Evolutionary conservation across 768 basidiomycete genomes (phyloP).

Genomic region (Podaxis sp.): DNA sequence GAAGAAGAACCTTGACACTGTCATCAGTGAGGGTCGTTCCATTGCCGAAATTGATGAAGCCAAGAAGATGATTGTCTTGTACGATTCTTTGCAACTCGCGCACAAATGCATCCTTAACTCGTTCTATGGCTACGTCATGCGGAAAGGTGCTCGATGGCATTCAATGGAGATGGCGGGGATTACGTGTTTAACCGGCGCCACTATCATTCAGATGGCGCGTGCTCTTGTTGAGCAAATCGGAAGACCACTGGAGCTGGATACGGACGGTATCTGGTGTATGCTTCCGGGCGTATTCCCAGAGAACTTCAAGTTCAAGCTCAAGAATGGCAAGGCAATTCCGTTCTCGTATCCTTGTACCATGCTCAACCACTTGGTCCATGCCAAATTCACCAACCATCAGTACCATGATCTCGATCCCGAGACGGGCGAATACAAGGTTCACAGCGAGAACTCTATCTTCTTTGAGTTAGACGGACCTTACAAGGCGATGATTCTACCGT

Average conservation of each 20-base stretch:
- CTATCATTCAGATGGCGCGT: constrained; percentile 98
- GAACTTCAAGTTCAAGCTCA: constrained; percentile 93
- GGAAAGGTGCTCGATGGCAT: constrained; percentile 98
- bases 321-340: constrained; percentile 80
- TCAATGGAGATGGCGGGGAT: constrained; percentile 99
- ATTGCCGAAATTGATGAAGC: constrained; percentile 93
- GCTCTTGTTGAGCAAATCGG: constrained; percentile 97
- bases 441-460: constrained; percentile 98
- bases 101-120: constrained; percentile 99
- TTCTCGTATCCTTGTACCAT: constrained; percentile 99
- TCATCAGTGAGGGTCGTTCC: constrained; percentile 63
- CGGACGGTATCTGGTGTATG: constrained; percentile 99
- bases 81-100: constrained; percentile 97
- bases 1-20: constrained; percentile 95
- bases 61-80: constrained; percentile 98
- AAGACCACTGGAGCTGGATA: constrained; percentile 94
- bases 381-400: constrained; percentile 94
- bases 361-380: constrained; percentile 97
- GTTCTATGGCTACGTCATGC: constrained; percentile 99
- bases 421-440: constrained; percentile 81
- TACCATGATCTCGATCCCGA: constrained; percentile 91
- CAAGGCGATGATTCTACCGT: constrained; percentile 98
- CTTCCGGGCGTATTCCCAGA: constrained; percentile 97
- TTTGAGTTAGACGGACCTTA: constrained; percentile 99
- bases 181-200: constrained; percentile 95